A percentile compares a stretch with the other conserved stretches of the same genome.
phyloP scores from a whole-genome alignment of 768 basidiomycete genomes.

The Termitomyces sp. region DNA sequence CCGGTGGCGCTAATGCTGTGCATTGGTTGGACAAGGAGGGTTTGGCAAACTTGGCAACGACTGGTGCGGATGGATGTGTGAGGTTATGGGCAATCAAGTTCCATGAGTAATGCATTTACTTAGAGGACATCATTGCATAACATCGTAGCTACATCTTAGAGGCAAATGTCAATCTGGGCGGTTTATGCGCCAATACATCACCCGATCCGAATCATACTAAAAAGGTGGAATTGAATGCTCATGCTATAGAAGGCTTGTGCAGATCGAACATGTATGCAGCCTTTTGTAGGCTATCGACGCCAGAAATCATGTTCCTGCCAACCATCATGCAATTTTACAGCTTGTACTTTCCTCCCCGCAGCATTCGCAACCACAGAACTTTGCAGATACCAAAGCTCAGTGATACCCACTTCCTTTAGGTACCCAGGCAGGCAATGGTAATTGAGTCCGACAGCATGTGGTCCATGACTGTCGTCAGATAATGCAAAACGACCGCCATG shows the following conservation, averaged over 20 bases:
- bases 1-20: constrained; percentile 80
- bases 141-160: background rate
- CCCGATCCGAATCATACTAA: background rate
- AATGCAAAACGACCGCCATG: constrained; percentile 73
- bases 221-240: background rate
- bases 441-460: constrained; percentile 82
- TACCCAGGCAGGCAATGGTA: constrained; percentile 67
- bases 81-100: constrained; percentile 67
- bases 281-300: constrained; percentile 17
- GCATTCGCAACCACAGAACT: constrained; percentile 32
- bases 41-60: constrained; percentile 52
- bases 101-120: constrained; percentile 18
- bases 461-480: constrained; percentile 96
- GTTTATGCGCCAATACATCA: background rate
- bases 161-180: background rate
- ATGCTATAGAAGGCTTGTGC: background rate
- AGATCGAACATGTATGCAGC: background rate
- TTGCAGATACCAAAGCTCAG: constrained; percentile 62
- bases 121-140: background rate
- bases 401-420: constrained; percentile 51
- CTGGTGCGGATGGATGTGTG: constrained; percentile 81
- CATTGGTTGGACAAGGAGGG: constrained; percentile 59
- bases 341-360: constrained; percentile 38
- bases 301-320: constrained; percentile 66
- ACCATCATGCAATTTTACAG: constrained; percentile 41